A percentile compares a stretch with the other conserved stretches of the same genome.
Conservation (phyloP, 2,329 filamentous ascomycete species). For the Amphichorda felina region DNA sequence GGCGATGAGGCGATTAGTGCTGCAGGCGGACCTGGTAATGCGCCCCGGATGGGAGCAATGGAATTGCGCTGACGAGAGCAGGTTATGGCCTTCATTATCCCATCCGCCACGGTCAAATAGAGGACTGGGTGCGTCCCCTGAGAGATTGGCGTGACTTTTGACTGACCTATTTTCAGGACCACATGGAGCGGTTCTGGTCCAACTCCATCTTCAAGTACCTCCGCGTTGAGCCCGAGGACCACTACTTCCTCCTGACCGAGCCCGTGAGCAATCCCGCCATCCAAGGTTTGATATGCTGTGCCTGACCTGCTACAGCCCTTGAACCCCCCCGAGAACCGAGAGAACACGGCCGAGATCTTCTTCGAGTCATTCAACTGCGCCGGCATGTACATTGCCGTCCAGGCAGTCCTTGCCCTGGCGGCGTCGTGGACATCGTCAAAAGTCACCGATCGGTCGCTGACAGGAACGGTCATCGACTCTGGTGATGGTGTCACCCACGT, state of each 20-base stretch:
- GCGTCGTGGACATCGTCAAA: constrained; percentile 99
- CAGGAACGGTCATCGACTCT: constrained; percentile 95
- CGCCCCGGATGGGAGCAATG: constrained; percentile 3
- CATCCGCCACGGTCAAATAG: constrained; percentile 94
- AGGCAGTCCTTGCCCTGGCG: constrained; percentile 89
- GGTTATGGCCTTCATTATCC: constrained; percentile 96
- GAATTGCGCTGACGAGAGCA: constrained; percentile 17
- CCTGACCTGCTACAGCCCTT: constrained; percentile 52
- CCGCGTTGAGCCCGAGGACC: constrained; percentile 94
- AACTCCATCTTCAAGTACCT: constrained; percentile 99
- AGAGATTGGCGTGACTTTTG: background rate
- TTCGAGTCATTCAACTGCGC: constrained; percentile 99
- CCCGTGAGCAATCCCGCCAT: constrained; percentile 49
- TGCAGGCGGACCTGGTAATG: constrained; percentile 64
- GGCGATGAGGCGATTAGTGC: constrained; percentile 90
- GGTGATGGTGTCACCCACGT: constrained; percentile 98
- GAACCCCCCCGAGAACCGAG: constrained; percentile 96
- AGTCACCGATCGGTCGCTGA: constrained; percentile 89
- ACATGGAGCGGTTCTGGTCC: constrained; percentile 99
- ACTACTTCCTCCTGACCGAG: constrained; percentile 96
- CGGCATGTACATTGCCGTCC: constrained; percentile 95
- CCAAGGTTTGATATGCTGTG: constrained; percentile 2
- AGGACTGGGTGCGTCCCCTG: constrained; percentile 71
- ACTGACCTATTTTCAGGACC: constrained; percentile 49
- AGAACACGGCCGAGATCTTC: constrained; percentile 99